Percentiles rank a stretch among this genome's conserved stretches.
These are phyloP conservation scores for Asclepias syriaca DNA, from an alignment of 257 asterid species.

Conservation along the genomic window DNA sequence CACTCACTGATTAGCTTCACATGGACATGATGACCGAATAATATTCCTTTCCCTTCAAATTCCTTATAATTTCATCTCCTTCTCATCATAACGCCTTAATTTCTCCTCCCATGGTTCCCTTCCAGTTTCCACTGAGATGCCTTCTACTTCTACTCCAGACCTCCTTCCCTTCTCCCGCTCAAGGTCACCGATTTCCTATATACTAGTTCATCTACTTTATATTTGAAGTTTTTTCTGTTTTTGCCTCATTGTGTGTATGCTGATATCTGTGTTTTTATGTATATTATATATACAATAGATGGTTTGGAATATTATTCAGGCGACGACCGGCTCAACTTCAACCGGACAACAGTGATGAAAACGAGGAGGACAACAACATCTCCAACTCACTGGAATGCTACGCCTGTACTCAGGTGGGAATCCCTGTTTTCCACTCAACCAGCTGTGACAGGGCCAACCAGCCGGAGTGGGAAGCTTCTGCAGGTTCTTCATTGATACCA, in stretches of 20 bases:
- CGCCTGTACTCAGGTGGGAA: slow-evolving; percentile 82
- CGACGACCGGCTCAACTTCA: slow-evolving; percentile 36
- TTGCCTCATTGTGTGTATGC: background rate
- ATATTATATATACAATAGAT: slow-evolving; percentile 31
- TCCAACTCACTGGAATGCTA: slow-evolving; percentile 54
- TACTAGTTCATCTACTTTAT: too few relatives aligned
- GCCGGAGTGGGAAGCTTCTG: slow-evolving; percentile 93
- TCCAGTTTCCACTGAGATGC: slow-evolving; percentile 37
- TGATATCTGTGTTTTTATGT: background rate
- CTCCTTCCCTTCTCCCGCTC: slow-evolving; percentile 44
- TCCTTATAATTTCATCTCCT: background rate
- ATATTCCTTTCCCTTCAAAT: background rate
- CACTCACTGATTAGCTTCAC: background rate
- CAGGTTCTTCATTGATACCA: slow-evolving; percentile 80
- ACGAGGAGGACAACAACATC: slow-evolving; percentile 24
- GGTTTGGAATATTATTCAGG: slow-evolving; percentile 51
- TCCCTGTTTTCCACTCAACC: slow-evolving; percentile 90
- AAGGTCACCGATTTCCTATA: slow-evolving; percentile 28
- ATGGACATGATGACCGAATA: slow-evolving; percentile 3
- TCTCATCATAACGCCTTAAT: background rate
- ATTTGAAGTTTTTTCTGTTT: background rate
- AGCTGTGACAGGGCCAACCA: slow-evolving; percentile 80
- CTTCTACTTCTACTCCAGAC: slow-evolving; percentile 45
- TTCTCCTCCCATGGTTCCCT: slow-evolving; percentile 25
- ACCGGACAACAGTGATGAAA: slow-evolving; percentile 33